These are phyloP conservation scores for Blakeslea trispora DNA, from an alignment of 371 early-diverging fungal species.

Conservation along the genomic window DNA sequence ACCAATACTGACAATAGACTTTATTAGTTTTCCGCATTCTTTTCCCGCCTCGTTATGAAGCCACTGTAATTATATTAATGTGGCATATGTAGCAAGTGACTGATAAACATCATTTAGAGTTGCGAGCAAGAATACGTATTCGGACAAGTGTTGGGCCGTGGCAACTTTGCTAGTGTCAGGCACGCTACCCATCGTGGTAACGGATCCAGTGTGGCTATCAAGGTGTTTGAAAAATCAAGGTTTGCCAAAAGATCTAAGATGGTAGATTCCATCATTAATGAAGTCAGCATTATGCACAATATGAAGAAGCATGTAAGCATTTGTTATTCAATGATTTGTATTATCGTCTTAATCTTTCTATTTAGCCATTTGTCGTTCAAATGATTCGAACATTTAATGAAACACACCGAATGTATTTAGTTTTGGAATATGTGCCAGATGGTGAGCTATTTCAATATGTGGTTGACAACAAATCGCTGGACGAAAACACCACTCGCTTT, in stretches of 20 bases:
- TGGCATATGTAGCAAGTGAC: no score
- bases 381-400: constrained; percentile 19
- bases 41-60: constrained; percentile 26
- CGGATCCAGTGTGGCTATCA: constrained; percentile 60
- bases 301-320: constrained; percentile 64
- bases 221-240: constrained; percentile 60
- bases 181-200: constrained; percentile 47
- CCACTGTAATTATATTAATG: constrained; percentile 22
- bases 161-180: constrained; percentile 71
- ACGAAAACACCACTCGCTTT: constrained; percentile 79
- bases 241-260: constrained; percentile 52
- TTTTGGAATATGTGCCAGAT: constrained; percentile 51
- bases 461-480: constrained; percentile 66
- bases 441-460: constrained; percentile 96
- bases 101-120: no score
- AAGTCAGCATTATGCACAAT: constrained; percentile 73
- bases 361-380: constrained; percentile 20
- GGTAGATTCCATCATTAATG: constrained; percentile 62
- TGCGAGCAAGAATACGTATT: constrained; percentile 59
- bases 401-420: constrained; percentile 9
- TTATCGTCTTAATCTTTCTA: not conserved
- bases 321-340: not conserved
- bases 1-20: not conserved
- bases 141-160: constrained; percentile 52
- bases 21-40: constrained; percentile 27